Evolutionary conservation across 2,329 filamentous ascomycete species (phyloP).

Genomic region (Penicillium sp.): DNA sequence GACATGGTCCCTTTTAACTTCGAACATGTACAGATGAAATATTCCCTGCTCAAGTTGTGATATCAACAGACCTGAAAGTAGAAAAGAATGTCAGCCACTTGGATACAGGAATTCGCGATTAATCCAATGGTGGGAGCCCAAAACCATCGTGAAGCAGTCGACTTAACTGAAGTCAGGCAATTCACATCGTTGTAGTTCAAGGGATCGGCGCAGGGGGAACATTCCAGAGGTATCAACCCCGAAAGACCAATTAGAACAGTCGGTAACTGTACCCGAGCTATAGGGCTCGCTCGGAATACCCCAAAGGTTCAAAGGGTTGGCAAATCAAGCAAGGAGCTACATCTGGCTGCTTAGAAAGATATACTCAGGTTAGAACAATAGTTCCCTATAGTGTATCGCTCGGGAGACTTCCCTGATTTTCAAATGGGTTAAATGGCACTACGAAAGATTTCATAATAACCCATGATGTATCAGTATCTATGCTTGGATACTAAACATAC

Average conservation of each 20-base stretch:
- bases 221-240: background rate
- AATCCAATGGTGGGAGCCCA: background rate
- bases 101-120: background rate
- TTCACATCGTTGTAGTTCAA: background rate
- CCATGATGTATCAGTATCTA: no score
- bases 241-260: background rate
- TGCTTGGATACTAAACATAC: no score
- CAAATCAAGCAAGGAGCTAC: background rate
- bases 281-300: background rate
- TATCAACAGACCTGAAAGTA: background rate
- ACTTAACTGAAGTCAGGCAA: background rate
- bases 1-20: background rate
- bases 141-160: background rate
- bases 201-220: background rate
- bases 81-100: background rate
- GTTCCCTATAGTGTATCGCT: background rate
- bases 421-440: background rate
- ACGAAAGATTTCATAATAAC: background rate
- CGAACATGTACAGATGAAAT: background rate
- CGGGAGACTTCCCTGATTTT: background rate
- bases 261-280: background rate
- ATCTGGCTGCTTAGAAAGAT: background rate
- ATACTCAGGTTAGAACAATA: background rate
- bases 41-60: background rate
- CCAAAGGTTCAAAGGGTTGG: background rate